A percentile compares a stretch with the other conserved stretches of the same genome.
Evolutionary conservation across 192 early-diverging fungal species (phyloP).

Genomic region (Linnemannia elongata): DNA sequence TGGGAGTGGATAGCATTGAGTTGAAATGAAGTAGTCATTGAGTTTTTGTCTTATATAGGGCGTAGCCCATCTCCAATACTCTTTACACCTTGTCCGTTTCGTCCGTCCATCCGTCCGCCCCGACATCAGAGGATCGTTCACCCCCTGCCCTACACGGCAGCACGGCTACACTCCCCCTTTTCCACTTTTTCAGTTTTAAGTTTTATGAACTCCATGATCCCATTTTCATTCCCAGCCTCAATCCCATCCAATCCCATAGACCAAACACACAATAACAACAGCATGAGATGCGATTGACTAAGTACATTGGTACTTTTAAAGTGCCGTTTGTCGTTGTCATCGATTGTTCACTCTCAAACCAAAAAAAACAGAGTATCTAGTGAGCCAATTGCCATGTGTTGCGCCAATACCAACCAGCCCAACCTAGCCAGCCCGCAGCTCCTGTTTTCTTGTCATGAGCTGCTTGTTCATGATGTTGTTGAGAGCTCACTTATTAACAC

Average conservation of each 20-base stretch:
- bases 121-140: too few relatives aligned
- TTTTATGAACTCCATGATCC: conserved; percentile 11
- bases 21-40: background rate
- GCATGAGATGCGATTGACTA: background rate
- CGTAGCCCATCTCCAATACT: too few relatives aligned
- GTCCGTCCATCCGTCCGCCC: too few relatives aligned
- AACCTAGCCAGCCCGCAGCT: background rate
- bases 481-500: background rate
- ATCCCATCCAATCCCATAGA: background rate
- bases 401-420: conserved; percentile 5
- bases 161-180: too few relatives aligned
- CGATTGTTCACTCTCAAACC: background rate
- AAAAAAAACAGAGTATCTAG: background rate
- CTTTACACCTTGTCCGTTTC: too few relatives aligned
- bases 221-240: background rate
- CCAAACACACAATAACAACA: too few relatives aligned
- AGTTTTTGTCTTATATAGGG: too few relatives aligned
- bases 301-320: background rate
- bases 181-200: conserved; percentile 1
- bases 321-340: background rate
- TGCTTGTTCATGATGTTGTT: background rate
- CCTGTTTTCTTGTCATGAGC: background rate
- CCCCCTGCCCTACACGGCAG: too few relatives aligned
- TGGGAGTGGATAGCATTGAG: background rate
- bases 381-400: conserved; percentile 10